phyloP scores from a whole-genome alignment of 2,329 filamentous ascomycete species.

The Exophiala dermatitidis region DNA sequence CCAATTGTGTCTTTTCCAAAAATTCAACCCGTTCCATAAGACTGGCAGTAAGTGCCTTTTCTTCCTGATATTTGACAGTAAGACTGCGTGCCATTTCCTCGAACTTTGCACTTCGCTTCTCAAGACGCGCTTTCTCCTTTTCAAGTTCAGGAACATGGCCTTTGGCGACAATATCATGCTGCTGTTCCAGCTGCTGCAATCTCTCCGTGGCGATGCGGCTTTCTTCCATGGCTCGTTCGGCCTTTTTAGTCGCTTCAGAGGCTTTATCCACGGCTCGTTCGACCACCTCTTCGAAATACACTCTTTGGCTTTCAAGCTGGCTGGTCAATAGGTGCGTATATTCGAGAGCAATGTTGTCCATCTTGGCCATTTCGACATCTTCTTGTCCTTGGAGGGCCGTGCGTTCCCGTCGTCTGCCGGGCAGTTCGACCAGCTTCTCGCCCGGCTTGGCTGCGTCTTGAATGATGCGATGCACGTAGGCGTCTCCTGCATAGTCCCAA shows the following conservation, averaged over 20 bases:
- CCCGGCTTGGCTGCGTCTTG: constrained; percentile 62
- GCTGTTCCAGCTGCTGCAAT: constrained; percentile 12
- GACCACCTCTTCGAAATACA: constrained; percentile 91
- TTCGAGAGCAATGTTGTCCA: constrained; percentile 77
- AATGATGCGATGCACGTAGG: constrained; percentile 92
- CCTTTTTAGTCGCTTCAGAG: constrained; percentile 57
- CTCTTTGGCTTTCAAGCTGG: constrained; percentile 84
- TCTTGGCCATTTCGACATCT: constrained; percentile 45
- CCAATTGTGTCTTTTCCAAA: constrained; percentile 50
- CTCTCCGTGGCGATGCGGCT: constrained; percentile 40
- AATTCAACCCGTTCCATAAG: constrained; percentile 71
- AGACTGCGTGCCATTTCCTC: constrained; percentile 68
- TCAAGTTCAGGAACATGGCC: constrained; percentile 57
- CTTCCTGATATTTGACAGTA: constrained; percentile 70
- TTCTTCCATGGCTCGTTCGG: constrained; percentile 63
- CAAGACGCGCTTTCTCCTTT: constrained; percentile 62
- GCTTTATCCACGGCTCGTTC: constrained; percentile 87
- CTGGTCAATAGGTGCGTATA: constrained; percentile 90
- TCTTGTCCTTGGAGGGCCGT: constrained; percentile 23
- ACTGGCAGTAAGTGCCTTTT: constrained; percentile 75
- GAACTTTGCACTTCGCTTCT: constrained; percentile 62
- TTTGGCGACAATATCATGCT: constrained; percentile 21
- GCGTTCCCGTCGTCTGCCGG: constrained; percentile 48
- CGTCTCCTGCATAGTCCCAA: constrained; percentile 95
- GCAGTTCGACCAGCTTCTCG: constrained; percentile 82